A percentile compares a stretch with the other conserved stretches of the same genome.
These are phyloP conservation scores for Magnusiomyces paraingens DNA, from an alignment of 1,139 yeast genomes.

Conservation along the genomic window DNA sequence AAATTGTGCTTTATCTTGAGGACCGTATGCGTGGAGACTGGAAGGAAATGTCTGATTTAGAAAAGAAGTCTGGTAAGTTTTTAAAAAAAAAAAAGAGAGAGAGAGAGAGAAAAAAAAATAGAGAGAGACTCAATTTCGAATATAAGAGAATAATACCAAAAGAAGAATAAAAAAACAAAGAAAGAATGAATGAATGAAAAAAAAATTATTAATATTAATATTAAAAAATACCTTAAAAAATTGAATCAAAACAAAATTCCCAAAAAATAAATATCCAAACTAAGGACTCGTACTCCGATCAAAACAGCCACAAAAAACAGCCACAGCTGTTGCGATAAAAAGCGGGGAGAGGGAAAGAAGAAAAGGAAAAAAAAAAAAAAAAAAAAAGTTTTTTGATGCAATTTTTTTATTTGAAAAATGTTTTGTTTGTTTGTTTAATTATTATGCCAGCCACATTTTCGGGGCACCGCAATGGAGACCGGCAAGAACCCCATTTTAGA, in stretches of 20 bases:
- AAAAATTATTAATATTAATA: not conserved
- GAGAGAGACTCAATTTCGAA: not conserved
- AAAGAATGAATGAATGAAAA: no score
- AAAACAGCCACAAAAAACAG: no score
- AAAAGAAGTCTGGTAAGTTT: conserved; percentile 34
- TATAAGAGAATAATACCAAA: not conserved
- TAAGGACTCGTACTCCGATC: no score
- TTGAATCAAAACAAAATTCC: not conserved
- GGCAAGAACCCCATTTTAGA: no score
- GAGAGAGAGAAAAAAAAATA: not conserved
- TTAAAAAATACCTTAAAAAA: not conserved
- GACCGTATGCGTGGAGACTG: conserved; percentile 41
- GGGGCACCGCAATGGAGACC: no score
- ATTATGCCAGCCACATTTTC: no score
- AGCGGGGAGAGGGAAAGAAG: no score
- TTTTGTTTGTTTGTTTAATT: no score
- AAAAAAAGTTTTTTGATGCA: no score
- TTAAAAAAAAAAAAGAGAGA: conserved; percentile 13
- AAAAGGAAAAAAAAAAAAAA: no score
- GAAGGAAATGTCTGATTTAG: conserved; percentile 33
- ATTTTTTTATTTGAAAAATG: no score
- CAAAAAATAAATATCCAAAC: not conserved
- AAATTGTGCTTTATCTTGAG: conserved; percentile 39
- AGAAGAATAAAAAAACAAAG: not conserved
- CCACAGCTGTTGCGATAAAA: no score